Evolutionary conservation across 768 basidiomycete genomes (phyloP).

Genomic region (Trichaptum fuscoviolaceum): DNA sequence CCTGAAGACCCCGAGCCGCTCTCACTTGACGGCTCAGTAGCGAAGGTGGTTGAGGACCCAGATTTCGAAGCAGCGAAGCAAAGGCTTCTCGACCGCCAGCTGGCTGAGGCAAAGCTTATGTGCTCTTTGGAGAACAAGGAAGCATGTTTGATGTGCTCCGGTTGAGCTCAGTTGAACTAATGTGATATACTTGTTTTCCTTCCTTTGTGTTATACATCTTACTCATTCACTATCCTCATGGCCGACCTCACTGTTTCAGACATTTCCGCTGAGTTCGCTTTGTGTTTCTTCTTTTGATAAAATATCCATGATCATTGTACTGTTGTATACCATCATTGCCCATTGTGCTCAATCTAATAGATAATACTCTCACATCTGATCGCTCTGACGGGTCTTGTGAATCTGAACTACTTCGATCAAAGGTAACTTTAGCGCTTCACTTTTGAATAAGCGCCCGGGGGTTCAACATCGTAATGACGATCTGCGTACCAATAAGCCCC

Average conservation of each 20-base stretch:
- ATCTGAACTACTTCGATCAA: too few species aligned
- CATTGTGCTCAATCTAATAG: not conserved
- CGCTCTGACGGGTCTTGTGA: too few species aligned
- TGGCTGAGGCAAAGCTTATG: constrained; percentile 73
- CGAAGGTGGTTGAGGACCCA: constrained; percentile 48
- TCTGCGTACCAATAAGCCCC: too few species aligned
- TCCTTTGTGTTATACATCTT: not conserved
- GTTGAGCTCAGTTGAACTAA: constrained; percentile 31
- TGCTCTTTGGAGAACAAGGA: constrained; percentile 95
- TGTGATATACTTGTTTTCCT: not conserved
- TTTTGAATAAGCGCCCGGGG: too few species aligned
- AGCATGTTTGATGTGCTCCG: constrained; percentile 89
- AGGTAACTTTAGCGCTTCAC: too few species aligned
- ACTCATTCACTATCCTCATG: not conserved
- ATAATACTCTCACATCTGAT: too few species aligned
- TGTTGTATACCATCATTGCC: not conserved
- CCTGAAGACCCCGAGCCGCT: not conserved
- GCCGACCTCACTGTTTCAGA: not conserved
- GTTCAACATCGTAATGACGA: too few species aligned
- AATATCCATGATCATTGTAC: not conserved
- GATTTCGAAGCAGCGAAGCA: constrained; percentile 78
- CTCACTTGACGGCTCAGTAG: not conserved
- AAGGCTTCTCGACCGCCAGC: constrained; percentile 64
- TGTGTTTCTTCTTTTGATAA: not conserved
- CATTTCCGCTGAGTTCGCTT: not conserved